These are phyloP conservation scores for Wallacemonas sp. DNA, from an alignment of 208 protist species.

Conservation along the genomic window DNA sequence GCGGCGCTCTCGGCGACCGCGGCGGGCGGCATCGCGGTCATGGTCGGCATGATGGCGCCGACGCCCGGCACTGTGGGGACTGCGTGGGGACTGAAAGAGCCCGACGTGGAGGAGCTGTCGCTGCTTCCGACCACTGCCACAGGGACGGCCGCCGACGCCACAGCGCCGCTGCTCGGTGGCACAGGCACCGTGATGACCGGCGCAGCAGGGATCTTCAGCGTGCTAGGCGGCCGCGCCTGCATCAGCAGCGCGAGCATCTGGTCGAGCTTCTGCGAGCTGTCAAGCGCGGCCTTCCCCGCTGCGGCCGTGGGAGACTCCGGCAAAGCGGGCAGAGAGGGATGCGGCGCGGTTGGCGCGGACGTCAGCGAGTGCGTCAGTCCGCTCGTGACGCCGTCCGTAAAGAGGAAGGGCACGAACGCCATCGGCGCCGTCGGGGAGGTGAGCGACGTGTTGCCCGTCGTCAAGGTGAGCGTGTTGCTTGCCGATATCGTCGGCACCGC, in stretches of 20 bases:
- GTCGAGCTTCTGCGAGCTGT: background rate
- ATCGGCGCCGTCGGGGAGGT: background rate
- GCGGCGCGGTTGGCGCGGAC: background rate
- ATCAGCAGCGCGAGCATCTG: slow-evolving; percentile 9
- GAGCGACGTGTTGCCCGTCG: background rate
- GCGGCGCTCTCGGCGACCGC: no score
- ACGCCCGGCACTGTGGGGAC: no score
- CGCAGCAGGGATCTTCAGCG: no score
- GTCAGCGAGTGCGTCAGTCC: slow-evolving; percentile 8
- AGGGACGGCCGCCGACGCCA: no score
- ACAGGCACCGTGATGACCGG: no score
- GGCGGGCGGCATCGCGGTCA: no score
- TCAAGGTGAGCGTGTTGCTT: background rate
- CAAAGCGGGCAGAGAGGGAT: no score
- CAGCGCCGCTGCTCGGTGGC: no score
- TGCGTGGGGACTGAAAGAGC: background rate
- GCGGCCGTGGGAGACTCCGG: no score
- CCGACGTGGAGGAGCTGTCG: background rate
- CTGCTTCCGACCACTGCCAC: background rate
- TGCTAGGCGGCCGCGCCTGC: background rate
- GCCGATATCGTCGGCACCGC: background rate
- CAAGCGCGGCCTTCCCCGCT: background rate
- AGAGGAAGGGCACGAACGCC: slow-evolving; percentile 1
- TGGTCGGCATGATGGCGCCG: no score
- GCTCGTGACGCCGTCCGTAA: background rate